phyloP scores from a whole-genome alignment of 2,329 filamentous ascomycete genomes.

The Rhinocladiella similis region DNA sequence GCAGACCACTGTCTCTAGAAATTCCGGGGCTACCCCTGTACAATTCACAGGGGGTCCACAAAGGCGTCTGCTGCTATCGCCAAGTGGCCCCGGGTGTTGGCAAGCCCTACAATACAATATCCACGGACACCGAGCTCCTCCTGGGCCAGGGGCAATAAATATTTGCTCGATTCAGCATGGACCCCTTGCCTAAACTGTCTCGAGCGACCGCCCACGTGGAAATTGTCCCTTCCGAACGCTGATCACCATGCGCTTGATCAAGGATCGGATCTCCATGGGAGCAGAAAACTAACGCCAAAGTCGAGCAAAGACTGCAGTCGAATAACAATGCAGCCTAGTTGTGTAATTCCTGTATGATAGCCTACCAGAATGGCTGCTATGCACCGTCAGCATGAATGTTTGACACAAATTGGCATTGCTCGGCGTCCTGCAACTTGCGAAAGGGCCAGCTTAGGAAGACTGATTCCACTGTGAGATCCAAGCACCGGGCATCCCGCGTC shows the following conservation, averaged over 20 bases:
- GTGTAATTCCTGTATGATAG: too few relatives aligned
- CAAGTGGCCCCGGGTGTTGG: background rate
- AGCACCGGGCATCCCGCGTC: background rate
- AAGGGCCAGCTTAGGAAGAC: too few relatives aligned
- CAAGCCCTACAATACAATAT: background rate
- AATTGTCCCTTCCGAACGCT: background rate
- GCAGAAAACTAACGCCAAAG: too few relatives aligned
- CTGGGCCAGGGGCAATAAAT: background rate
- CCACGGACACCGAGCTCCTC: background rate
- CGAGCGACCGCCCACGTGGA: slow-evolving; percentile 1
- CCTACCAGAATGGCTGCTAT: too few relatives aligned
- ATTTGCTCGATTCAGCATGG: background rate
- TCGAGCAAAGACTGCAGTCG: too few relatives aligned
- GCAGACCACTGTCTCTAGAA: background rate
- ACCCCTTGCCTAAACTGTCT: background rate
- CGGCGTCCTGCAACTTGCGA: too few relatives aligned
- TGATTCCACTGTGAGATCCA: too few relatives aligned
- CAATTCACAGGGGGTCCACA: background rate
- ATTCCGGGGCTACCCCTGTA: background rate
- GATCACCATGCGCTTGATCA: too few relatives aligned
- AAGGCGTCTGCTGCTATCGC: background rate
- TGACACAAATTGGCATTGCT: too few relatives aligned
- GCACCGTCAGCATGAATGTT: too few relatives aligned
- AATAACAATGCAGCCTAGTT: too few relatives aligned
- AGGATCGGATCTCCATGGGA: background rate